A percentile compares a stretch with the other conserved stretches of the same genome.
Conservation (phyloP, 2,329 filamentous ascomycete species). For the Aaosphaeria arxii region DNA sequence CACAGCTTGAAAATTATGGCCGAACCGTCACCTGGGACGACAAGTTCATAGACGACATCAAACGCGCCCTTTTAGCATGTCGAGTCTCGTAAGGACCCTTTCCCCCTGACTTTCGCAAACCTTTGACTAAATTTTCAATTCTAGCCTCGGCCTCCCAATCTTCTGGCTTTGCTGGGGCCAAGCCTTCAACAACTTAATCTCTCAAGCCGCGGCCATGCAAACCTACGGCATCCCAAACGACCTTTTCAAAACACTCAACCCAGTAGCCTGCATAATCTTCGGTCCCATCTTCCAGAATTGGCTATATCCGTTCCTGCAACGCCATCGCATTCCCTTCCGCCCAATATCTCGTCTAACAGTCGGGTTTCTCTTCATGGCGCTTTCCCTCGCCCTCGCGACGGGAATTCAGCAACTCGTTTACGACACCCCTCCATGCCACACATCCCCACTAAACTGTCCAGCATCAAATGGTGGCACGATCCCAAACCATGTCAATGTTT, state of each 20-base stretch:
- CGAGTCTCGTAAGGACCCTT: constrained; percentile 11
- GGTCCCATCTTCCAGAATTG: constrained; percentile 26
- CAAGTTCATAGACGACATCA: constrained; percentile 17
- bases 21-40: constrained; percentile 12
- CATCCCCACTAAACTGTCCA: constrained; percentile 34
- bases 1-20: constrained; percentile 5
- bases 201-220: constrained; percentile 37
- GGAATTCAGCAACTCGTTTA: constrained; percentile 33
- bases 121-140: too few relatives aligned
- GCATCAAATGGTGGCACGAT: constrained; percentile 4
- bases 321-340: constrained; percentile 21
- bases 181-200: constrained; percentile 39
- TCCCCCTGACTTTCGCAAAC: too few relatives aligned
- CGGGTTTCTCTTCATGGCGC: constrained; percentile 27
- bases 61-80: constrained; percentile 14
- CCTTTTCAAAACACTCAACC: constrained; percentile 29
- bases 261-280: constrained; percentile 31
- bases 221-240: constrained; percentile 33
- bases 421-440: constrained; percentile 22
- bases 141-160: constrained; percentile 28
- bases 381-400: constrained; percentile 29
- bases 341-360: constrained; percentile 29
- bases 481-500: constrained; percentile 37
- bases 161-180: constrained; percentile 40
- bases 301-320: constrained; percentile 27